Evolutionary conservation across 306 rosid species (phyloP), one percentile per base, ranked within the genome.

Genomic region (Pterocarpus santalinus): DNA sequence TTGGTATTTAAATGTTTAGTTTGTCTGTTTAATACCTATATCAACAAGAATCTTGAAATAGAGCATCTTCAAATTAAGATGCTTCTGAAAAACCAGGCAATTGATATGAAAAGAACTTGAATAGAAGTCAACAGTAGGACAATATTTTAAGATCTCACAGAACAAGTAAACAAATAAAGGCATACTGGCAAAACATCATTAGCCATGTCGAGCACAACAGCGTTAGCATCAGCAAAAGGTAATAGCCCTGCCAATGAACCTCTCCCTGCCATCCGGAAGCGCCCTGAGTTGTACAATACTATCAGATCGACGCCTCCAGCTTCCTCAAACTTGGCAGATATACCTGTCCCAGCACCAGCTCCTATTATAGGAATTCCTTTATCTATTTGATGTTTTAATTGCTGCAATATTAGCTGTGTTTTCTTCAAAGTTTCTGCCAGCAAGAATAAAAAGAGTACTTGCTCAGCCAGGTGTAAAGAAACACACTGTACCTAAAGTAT

Each of bases 271-370:
- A 95, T 91, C 68, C 98, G 92, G 85, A 95, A 95, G 78, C 97
- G 92, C 74, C 98, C 97, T 3, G 97, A 95, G 80, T 95, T 95
- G 91, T 95, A 95, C 75, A 95, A 56, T 41, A 95, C 91, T 79
- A 91, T 95, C 77, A 95, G 87, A 87, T 95, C 97, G 62, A 95
- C 89, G 22, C 97, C 97, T 66, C 98, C 98, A 78, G 85, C 97
- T 91, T 95, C 97, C 87, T 92, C 98, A 86, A 91, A 92, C 91
- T 95, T 92, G 71, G 98, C 98, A 80, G 98, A 95, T 87, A 95
- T 95, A 63, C 97, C 97, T 28, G 97, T 95, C 84, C 97, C 98
- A 53, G 98, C 95, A 81, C 97, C 98, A 69, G 91, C 97, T 85
- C 97, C 98, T 76, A 95, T 85, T 69, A 92, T 87, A 77, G 98